Evolutionary conservation across 352 stramenopile genomes (phyloP).

Genomic region (Pythium phragmitis): DNA sequence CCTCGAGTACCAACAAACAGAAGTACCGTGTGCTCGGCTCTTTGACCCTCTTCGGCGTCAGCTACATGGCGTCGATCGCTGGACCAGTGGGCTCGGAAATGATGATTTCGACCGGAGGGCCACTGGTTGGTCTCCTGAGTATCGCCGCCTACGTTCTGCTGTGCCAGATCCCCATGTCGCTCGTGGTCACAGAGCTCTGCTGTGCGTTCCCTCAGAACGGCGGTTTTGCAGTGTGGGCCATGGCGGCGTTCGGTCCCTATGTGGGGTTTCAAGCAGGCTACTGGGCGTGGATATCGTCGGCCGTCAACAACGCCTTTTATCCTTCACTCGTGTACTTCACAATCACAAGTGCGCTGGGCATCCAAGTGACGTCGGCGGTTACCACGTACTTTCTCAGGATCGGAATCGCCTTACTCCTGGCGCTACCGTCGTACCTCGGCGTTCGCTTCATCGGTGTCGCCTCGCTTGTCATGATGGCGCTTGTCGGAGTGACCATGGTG

Average conservation of each 20-base stretch:
- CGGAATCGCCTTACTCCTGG: conserved; percentile 32
- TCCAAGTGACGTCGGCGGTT: conserved; percentile 27
- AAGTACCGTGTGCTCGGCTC: conserved; percentile 16
- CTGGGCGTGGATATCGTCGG: conserved; percentile 70
- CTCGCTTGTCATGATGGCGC: conserved; percentile 22
- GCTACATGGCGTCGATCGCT: conserved; percentile 5
- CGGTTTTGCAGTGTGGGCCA: conserved; percentile 45
- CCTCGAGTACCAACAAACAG: neutral
- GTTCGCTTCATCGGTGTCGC: conserved; percentile 30
- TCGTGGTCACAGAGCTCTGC: too few species aligned
- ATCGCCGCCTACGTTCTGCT: too few species aligned
- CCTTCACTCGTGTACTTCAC: conserved; percentile 42
- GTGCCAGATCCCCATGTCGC: too few species aligned
- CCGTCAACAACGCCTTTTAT: conserved; percentile 41
- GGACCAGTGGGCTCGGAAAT: too few species aligned
- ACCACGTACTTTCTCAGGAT: conserved; percentile 35
- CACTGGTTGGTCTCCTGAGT: too few species aligned
- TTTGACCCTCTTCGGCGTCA: conserved; percentile 6
- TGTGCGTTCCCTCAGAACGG: conserved; percentile 47
- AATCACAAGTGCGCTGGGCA: conserved; percentile 27
- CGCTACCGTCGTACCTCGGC: conserved; percentile 39
- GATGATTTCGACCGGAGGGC: too few species aligned
- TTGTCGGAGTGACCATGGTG: conserved; percentile 36
- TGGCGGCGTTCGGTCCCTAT: too few species aligned
- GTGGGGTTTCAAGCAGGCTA: conserved; percentile 63